These are phyloP conservation scores for Lactarius hatsudake DNA, from an alignment of 768 basidiomycete genomes.

Conservation along the genomic window DNA sequence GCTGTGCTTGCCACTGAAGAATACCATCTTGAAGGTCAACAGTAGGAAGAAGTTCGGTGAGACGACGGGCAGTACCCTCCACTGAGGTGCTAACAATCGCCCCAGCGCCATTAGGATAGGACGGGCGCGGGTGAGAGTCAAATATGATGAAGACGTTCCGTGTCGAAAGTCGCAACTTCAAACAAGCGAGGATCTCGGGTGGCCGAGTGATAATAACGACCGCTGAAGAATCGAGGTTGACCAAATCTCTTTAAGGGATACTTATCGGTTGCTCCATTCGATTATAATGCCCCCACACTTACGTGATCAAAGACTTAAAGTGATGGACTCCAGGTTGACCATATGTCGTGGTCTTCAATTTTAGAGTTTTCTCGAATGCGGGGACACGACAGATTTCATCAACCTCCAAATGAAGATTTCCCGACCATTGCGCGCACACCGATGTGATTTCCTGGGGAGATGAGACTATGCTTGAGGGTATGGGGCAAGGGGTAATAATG, in stretches of 20 bases:
- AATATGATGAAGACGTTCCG: conserved; percentile 54
- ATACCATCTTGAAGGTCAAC: conserved; percentile 45
- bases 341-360: conserved; percentile 37
- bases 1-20: conserved; percentile 64
- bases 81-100: conserved; percentile 52
- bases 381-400: conserved; percentile 51
- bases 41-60: conserved; percentile 48
- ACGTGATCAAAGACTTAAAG: conserved; percentile 39
- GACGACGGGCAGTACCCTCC: conserved; percentile 42
- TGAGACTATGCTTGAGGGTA: background rate
- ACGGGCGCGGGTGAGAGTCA: conserved; percentile 62
- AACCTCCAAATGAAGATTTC: conserved; percentile 51
- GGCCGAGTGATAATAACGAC: conserved; percentile 63
- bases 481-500: background rate
- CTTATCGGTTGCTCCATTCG: background rate
- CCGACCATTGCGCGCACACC: conserved; percentile 57
- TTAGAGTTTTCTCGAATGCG: conserved; percentile 45
- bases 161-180: conserved; percentile 34
- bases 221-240: conserved; percentile 31
- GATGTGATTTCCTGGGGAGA: conserved; percentile 49
- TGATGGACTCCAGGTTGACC: conserved; percentile 38
- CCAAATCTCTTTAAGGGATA: conserved; percentile 30
- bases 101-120: conserved; percentile 57
- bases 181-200: conserved; percentile 62
- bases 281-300: conserved; percentile 2